These are phyloP conservation scores for Dunaliella primolecta DNA, from an alignment of 139 green algal genomes.

Conservation along the genomic window DNA sequence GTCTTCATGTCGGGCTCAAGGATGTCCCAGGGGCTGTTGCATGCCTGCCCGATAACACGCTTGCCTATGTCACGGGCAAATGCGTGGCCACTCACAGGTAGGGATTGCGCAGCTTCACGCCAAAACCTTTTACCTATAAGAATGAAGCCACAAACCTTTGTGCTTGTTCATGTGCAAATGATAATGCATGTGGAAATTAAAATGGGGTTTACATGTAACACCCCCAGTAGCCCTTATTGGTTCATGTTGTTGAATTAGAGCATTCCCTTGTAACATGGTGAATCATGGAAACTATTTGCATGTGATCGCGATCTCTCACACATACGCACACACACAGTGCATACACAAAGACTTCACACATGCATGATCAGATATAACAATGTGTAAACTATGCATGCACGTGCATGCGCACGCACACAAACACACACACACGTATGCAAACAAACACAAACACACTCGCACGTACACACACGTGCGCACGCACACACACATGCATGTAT, in stretches of 20 bases:
- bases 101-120: background rate
- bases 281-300: too few species aligned
- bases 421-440: background rate
- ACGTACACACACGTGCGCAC: background rate
- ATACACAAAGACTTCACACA: too few species aligned
- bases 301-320: too few species aligned
- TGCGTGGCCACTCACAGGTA: slow-evolving; percentile 30
- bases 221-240: too few species aligned
- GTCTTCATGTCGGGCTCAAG: slow-evolving; percentile 27
- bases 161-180: too few species aligned
- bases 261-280: too few species aligned
- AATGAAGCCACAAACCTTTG: too few species aligned
- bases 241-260: too few species aligned
- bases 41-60: slow-evolving; percentile 22
- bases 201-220: too few species aligned
- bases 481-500: background rate
- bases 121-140: too few species aligned
- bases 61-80: slow-evolving; percentile 30
- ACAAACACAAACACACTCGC: background rate
- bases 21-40: slow-evolving; percentile 27
- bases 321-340: background rate
- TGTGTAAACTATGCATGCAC: background rate
- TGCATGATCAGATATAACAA: too few species aligned
- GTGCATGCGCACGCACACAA: background rate
- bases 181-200: too few species aligned